Base-by-base conservation (phyloP, 352 stramenopile species). In the Plasmopara viticola region DNA sequence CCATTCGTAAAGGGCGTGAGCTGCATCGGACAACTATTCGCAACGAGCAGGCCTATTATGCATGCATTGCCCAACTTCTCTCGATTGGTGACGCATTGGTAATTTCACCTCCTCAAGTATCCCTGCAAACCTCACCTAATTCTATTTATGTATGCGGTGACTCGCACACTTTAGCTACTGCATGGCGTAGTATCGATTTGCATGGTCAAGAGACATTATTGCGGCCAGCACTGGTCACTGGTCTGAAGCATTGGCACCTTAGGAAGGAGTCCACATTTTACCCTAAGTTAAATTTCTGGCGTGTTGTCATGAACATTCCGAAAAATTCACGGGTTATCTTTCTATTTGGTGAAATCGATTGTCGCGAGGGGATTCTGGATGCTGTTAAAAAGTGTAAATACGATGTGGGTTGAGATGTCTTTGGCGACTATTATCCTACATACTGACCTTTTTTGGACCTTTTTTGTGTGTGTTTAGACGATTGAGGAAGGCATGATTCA, bases 281-380 rank as follows among this genome's bases (percentile, higher is more conserved):
- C 66, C 93, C 95, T 1, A 95, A 97, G 58, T 58, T 74, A 17
- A 94, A 97, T 60, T 95, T 98, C 47, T 90, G 75, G 71, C 72
- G 68, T 30, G 72, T 87, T 3, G 50, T 93, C 13, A 35, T 64
- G 0, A 66, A 62, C 9, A 71, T 94, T 13, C 85, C 85, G 7
- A 58, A 13, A 0, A 61, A 68, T 8, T 71, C 85, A 2, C 68
- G 64, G 5, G 86, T 98, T 6, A 64, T 98, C 20, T 90, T 98
- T 38, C 74, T 96, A 35, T 87, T 97, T 65, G 92, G 95, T 30
- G 95, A 98, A 65, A 98, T 98, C 51, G 95, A 98, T 55, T 98
- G 93, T 56, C 74, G 95, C 10, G 93, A 98, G 66, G 95, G 93
- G 14, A 87, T 97, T 35, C 54, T 97, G 7, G 49, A 86, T 1